A percentile compares a stretch with the other conserved stretches of the same genome.
These are phyloP conservation scores for Cladophialophora exuberans DNA, from an alignment of 2,329 filamentous ascomycete genomes.

Conservation along the genomic window DNA sequence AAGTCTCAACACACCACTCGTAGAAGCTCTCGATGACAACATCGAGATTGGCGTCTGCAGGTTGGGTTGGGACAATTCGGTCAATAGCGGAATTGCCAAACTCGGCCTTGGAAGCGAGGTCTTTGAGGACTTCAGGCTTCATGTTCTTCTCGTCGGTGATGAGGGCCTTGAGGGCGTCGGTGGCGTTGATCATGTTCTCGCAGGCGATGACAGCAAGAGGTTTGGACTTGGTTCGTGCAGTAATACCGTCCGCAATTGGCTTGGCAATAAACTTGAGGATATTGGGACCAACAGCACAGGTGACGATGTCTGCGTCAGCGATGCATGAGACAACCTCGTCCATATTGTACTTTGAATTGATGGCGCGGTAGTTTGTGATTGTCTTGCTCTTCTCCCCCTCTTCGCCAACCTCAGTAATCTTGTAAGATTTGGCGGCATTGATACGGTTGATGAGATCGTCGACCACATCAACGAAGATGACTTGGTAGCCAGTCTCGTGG, in stretches of 20 bases:
- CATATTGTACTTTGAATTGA: constrained; percentile 90
- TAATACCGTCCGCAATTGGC: constrained; percentile 91
- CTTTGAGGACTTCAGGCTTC: constrained; percentile 53
- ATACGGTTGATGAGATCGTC: constrained; percentile 79
- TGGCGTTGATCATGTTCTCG: constrained; percentile 96
- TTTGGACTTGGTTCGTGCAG: constrained; percentile 66
- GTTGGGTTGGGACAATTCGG: constrained; percentile 93
- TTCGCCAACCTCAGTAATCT: constrained; percentile 87
- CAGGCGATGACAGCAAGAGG: constrained; percentile 93
- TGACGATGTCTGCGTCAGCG: constrained; percentile 83
- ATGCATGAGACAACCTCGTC: constrained; percentile 82
- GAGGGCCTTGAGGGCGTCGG: constrained; percentile 79
- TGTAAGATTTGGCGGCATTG: constrained; percentile 76
- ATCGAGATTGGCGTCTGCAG: constrained; percentile 76
- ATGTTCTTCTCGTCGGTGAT: constrained; percentile 79
- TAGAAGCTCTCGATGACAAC: constrained; percentile 98
- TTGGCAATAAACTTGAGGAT: constrained; percentile 96
- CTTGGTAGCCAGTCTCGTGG: constrained; percentile 91
- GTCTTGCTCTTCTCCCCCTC: constrained; percentile 79
- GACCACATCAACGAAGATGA: constrained; percentile 94
- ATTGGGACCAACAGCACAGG: constrained; percentile 94
- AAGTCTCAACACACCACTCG: constrained; percentile 95
- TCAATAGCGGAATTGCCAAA: constrained; percentile 99
- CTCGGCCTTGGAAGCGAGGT: constrained; percentile 74
- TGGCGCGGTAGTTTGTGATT: constrained; percentile 94